These are phyloP conservation scores for Diospyros lotus DNA, from an alignment of 148 eudicot genomes.

Conservation along the genomic window DNA sequence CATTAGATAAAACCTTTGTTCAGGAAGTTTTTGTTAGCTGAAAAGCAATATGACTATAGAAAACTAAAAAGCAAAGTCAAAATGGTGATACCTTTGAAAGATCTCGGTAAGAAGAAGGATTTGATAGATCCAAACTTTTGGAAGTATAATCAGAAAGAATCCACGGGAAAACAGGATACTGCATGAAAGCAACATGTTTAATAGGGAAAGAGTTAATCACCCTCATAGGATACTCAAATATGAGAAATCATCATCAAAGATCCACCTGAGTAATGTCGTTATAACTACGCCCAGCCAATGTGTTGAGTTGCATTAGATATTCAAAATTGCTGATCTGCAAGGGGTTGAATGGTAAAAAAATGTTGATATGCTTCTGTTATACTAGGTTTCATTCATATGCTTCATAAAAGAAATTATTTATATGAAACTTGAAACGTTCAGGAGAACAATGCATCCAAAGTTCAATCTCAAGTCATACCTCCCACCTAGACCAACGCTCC, in stretches of 20 bases:
- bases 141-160: constrained; percentile 93
- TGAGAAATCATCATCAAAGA: constrained; percentile 12
- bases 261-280: constrained; percentile 95
- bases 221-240: not conserved
- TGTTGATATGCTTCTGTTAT: not conserved
- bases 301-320: constrained; percentile 97
- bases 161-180: constrained; percentile 99
- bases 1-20: too few species aligned
- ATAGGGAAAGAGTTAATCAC: not conserved
- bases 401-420: not conserved
- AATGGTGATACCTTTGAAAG: constrained; percentile 70
- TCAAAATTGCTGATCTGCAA: constrained; percentile 99
- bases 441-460: not conserved
- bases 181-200: constrained; percentile 34
- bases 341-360: not conserved
- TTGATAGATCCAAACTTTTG: constrained; percentile 62
- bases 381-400: not conserved
- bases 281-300: constrained; percentile 98
- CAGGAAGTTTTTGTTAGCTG: constrained; percentile 16
- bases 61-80: constrained; percentile 10
- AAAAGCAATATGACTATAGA: constrained; percentile 5
- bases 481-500: constrained; percentile 99
- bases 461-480: constrained; percentile 46
- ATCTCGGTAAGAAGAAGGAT: constrained; percentile 83
- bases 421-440: too few species aligned